phyloP scores from a whole-genome alignment of 345 rosid genomes.

The Psidium friedrichsthalianum region DNA sequence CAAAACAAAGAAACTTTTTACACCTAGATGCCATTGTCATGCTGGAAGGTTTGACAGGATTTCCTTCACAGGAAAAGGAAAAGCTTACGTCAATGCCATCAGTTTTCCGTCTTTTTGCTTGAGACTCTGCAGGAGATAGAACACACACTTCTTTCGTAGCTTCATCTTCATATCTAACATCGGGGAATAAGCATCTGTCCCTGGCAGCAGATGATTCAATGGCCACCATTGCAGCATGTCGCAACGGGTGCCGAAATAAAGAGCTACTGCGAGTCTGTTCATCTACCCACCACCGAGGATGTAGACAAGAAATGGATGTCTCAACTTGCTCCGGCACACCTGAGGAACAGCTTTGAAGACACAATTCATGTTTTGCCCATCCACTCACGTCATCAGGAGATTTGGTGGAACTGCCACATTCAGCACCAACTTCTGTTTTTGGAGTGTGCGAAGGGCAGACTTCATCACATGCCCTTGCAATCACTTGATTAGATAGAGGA shows the following conservation, averaged over 20 bases:
- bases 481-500: constrained; percentile 39
- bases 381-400: constrained; percentile 3
- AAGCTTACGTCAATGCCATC: constrained; percentile 23
- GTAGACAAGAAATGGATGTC: constrained; percentile 45
- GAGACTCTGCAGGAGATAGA: constrained; percentile 18
- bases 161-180: constrained; percentile 9
- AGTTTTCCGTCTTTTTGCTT: constrained; percentile 54
- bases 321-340: constrained; percentile 6
- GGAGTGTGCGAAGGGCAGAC: constrained; percentile 17
- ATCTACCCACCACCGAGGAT: constrained; percentile 61
- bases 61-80: background rate
- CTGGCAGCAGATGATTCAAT: constrained; percentile 78
- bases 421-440: constrained; percentile 1
- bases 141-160: constrained; percentile 9
- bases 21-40: background rate
- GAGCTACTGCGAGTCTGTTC: constrained; percentile 11
- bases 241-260: constrained; percentile 55
- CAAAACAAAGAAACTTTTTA: background rate
- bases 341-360: constrained; percentile 10
- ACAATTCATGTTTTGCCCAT: background rate
- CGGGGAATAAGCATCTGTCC: constrained; percentile 57
- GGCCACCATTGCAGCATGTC: constrained; percentile 74
- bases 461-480: constrained; percentile 64
- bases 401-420: constrained; percentile 6
- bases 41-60: background rate